Percentiles rank a stretch among this genome's conserved stretches.
Evolutionary conservation across 805 yeast genomes (phyloP).

Genomic region (Ogataea trehaloabstinens): DNA sequence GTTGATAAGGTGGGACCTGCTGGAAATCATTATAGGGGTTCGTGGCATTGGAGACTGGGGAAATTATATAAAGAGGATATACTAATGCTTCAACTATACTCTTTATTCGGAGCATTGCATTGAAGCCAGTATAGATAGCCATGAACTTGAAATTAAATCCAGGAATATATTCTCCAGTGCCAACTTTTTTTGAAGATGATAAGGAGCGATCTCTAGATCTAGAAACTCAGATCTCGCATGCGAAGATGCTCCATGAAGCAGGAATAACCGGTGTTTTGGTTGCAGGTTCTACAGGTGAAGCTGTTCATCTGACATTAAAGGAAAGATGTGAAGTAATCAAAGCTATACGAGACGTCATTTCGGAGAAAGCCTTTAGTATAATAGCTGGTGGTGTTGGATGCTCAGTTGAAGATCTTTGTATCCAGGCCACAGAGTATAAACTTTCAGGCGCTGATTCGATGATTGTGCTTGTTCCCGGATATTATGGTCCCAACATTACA

Average conservation of each 20-base stretch:
- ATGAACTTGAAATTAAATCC: not conserved
- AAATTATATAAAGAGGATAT: slow-evolving; percentile 1
- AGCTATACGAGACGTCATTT: slow-evolving; percentile 36
- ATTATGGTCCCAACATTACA: too few relatives aligned
- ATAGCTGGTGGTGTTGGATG: slow-evolving; percentile 50
- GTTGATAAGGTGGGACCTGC: too few relatives aligned
- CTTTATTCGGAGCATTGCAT: not conserved
- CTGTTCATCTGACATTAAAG: slow-evolving; percentile 43
- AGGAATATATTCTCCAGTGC: slow-evolving; percentile 22
- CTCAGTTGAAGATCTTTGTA: slow-evolving; percentile 41
- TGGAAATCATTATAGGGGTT: not conserved
- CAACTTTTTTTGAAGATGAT: slow-evolving; percentile 47
- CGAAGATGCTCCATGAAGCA: slow-evolving; percentile 38
- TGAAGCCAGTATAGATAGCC: slow-evolving; percentile 1
- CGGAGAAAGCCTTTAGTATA: slow-evolving; percentile 35
- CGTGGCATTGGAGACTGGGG: not conserved
- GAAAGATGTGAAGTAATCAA: slow-evolving; percentile 40
- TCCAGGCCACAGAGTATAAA: slow-evolving; percentile 33
- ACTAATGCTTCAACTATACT: not conserved
- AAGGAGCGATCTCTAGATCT: slow-evolving; percentile 32
- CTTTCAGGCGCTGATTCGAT: slow-evolving; percentile 38
- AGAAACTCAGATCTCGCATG: slow-evolving; percentile 45
- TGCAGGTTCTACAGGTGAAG: slow-evolving; percentile 57
- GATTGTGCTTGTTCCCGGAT: slow-evolving; percentile 44
- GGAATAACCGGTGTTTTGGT: slow-evolving; percentile 49